phyloP scores from a whole-genome alignment of 2,329 filamentous ascomycete genomes.

The Fusarium sp. region DNA sequence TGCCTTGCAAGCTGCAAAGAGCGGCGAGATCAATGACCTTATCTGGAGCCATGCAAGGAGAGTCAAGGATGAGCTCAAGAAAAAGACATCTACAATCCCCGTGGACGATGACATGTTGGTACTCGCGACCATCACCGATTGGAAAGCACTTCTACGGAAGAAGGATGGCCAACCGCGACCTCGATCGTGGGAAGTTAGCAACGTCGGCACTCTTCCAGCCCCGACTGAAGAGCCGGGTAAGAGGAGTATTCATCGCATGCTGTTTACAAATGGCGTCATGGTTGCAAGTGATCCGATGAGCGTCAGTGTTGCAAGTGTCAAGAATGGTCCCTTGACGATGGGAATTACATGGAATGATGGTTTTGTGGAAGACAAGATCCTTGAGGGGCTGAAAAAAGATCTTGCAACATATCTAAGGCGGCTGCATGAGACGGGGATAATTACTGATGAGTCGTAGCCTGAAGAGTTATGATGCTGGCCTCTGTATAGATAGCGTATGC shows the following conservation, averaged over 20 bases:
- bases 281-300: slow-evolving; percentile 53
- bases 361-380: slow-evolving; percentile 49
- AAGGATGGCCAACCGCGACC: slow-evolving; percentile 54
- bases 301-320: slow-evolving; percentile 58
- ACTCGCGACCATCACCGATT: slow-evolving; percentile 54
- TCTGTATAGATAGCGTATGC: neutral
- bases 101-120: slow-evolving; percentile 54
- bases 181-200: slow-evolving; percentile 61
- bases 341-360: slow-evolving; percentile 59
- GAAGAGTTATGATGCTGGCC: neutral
- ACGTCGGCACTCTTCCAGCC: slow-evolving; percentile 51
- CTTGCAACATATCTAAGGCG: slow-evolving; percentile 38
- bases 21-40: slow-evolving; percentile 32
- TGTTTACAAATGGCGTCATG: slow-evolving; percentile 60
- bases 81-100: slow-evolving; percentile 47
- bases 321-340: slow-evolving; percentile 51
- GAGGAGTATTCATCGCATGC: slow-evolving; percentile 50
- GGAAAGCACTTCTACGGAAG: slow-evolving; percentile 49
- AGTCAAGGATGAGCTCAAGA: slow-evolving; percentile 48
- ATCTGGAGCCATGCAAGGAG: slow-evolving; percentile 54
- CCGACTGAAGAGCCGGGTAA: slow-evolving; percentile 31
- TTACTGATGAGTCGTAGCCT: neutral
- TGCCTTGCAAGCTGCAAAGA: slow-evolving; percentile 35
- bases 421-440: slow-evolving; percentile 39
- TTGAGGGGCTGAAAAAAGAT: slow-evolving; percentile 49